Evolutionary conservation across 768 basidiomycete species (phyloP), one percentile per base, ranked within the genome.

Genomic region (Tricholoma terreum): DNA sequence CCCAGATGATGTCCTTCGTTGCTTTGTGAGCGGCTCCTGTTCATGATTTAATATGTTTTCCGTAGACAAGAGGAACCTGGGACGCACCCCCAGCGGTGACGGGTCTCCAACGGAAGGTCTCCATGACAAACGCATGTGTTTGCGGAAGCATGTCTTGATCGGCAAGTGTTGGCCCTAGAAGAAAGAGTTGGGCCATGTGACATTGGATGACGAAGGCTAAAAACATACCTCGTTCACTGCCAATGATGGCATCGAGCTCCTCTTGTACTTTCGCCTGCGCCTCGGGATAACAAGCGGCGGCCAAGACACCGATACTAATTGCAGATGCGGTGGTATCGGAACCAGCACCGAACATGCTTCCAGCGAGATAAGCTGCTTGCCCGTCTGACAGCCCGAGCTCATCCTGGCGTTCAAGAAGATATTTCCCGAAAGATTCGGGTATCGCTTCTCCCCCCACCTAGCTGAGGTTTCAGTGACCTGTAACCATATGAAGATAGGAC

Each of bases 311-410:
- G 38, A 84, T 71, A 61, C 79, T 80, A 57, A 86, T 81, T 0
- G 80, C 84, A 10, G 82, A 79, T 3, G 84, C 82, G 8, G 83
- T 86, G 62, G 85, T 87, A 60, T 86, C 86, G 0, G 82, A 79
- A 12, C 86, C 86, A 33, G 85, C 85, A 22, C 86, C 86, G 58
- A 84, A 87, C 69, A 87, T 81, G 36, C 79, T 77, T 0, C 86
- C 86, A 0, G 82, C 81, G 22, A 87, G 77, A 65, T 87, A 87
- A 0, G 85, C 80, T 24, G 80, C 77, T 63, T 87, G 85, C 54
- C 80, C 73, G 54, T 82, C 73, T 2, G 83, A 77, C 9, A 86
- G 76, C 10, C 77, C 80, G 48, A 83, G 78, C 46, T 81, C 77
- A 1, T 65, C 56, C 62, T 86, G 83, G 15, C 79, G 78, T 59